A percentile compares a stretch with the other conserved stretches of the same genome.
phyloP scores from a whole-genome alignment of 495 filamentous ascomycete species.

The Trichocladium antarcticum region DNA sequence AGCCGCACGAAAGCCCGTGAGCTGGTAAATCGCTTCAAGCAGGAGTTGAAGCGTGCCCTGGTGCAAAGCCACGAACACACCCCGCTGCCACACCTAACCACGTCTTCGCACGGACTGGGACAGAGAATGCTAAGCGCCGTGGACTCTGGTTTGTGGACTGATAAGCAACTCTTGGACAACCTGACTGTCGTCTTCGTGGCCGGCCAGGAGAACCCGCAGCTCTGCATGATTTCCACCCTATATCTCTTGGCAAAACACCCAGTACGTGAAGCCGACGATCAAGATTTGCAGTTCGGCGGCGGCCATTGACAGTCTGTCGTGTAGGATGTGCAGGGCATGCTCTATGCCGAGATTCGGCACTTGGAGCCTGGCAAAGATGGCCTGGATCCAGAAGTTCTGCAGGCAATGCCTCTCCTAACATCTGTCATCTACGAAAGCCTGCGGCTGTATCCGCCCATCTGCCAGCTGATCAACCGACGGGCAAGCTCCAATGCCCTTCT shows the following conservation, averaged over 20 bases:
- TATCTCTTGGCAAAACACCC: slow-evolving; percentile 27
- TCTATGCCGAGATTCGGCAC: slow-evolving; percentile 5
- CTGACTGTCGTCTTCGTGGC: slow-evolving; percentile 28
- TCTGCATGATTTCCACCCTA: slow-evolving; percentile 23
- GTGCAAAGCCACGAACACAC: slow-evolving; percentile 1
- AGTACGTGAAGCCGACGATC: not conserved
- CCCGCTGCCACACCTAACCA: not conserved
- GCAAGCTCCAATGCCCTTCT: slow-evolving; percentile 15
- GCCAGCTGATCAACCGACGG: slow-evolving; percentile 27
- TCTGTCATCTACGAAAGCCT: slow-evolving; percentile 22
- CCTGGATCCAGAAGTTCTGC: not conserved
- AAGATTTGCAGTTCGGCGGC: not conserved
- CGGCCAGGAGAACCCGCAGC: slow-evolving; percentile 33
- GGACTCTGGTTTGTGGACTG: slow-evolving; percentile 4
- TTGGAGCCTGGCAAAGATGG: not conserved
- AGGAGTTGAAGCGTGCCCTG: slow-evolving; percentile 6
- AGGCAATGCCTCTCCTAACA: slow-evolving; percentile 8
- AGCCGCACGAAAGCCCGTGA: slow-evolving; percentile 13
- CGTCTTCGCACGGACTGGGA: slow-evolving; percentile 1
- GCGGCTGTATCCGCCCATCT: slow-evolving; percentile 30
- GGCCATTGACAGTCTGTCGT: not conserved
- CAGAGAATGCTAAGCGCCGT: slow-evolving; percentile 9
- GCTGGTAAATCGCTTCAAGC: slow-evolving; percentile 7
- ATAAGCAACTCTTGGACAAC: slow-evolving; percentile 28
- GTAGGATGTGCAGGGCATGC: slow-evolving; percentile 5